Base-by-base conservation (phyloP, 2,329 filamentous ascomycete species). In the Epichloe glyceriae region DNA sequence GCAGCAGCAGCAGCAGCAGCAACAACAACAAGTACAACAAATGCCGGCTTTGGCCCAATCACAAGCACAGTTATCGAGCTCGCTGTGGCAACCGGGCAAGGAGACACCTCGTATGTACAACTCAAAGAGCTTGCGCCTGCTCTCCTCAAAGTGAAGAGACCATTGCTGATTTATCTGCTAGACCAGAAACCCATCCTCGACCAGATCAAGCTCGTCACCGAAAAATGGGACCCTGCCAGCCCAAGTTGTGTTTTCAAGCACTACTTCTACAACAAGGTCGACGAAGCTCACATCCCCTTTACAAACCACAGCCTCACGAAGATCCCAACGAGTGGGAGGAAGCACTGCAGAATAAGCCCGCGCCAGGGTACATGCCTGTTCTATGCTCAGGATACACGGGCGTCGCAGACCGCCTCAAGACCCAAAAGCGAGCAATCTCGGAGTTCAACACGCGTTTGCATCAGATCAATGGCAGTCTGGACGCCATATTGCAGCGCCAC, bases 181-280 rank as follows among this genome's bases (percentile, higher is more conserved):
- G 69, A 71, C 58, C 83, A 89, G 62, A 88, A 88, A 64, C 79
- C 82, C 46, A 78, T 90, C 43, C 74, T 80, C 19, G 83, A 89
- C 52, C 86, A 91, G 64, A 86, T 90, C 64, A 73, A 76, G 54
- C 73, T 81, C 26, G 75, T 93, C 40, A 71, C 80, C 49, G 73
- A 80, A 53, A 89, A 90, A 69, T 93, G 87, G 87, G 75, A 86
- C 54, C 82, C 85, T 1, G 67, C 74, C 26, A 78, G 75, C 63
- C 75, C 80, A 20, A 80, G 80, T 62, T 89, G 85, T 59, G 79
- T 78, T 30, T 88, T 93, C 70, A 85, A 88, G 65, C 74, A 86
- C 62, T 91, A 91, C 71, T 88, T 93, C 65, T 94, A 93, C 74
- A 93, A 93, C 69, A 82, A 86, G 57, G 86, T 90, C 55, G 82